Evolutionary conservation across 1,284 basidiomycete genomes (phyloP).

Genomic region (Baeospora myosura): DNA sequence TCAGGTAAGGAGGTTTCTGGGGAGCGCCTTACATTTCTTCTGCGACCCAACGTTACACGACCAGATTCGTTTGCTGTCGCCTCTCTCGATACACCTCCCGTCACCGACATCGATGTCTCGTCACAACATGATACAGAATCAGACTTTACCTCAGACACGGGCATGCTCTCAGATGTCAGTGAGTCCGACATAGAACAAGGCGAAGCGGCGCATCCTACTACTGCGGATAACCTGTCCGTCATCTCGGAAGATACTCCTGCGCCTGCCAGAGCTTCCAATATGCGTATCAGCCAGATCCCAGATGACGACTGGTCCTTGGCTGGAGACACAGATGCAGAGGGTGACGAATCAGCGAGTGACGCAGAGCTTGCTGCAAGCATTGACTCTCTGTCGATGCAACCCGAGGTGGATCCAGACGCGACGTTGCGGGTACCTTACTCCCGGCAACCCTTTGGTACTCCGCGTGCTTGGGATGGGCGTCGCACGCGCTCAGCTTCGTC

Average conservation of each 20-base stretch:
- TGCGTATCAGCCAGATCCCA: slow-evolving; percentile 9
- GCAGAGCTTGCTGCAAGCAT: slow-evolving; percentile 19
- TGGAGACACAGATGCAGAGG: slow-evolving; percentile 25
- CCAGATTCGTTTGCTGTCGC: slow-evolving; percentile 40
- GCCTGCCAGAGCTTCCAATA: neutral
- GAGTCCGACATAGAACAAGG: slow-evolving; percentile 40
- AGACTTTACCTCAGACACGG: slow-evolving; percentile 37
- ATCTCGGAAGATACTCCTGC: slow-evolving; percentile 26
- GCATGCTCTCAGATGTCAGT: slow-evolving; percentile 20
- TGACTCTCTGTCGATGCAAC: slow-evolving; percentile 16
- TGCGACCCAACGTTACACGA: slow-evolving; percentile 65
- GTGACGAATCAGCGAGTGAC: slow-evolving; percentile 28
- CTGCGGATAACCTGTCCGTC: slow-evolving; percentile 18
- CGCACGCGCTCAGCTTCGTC: slow-evolving; percentile 31
- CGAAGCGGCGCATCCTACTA: slow-evolving; percentile 12
- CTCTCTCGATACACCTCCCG: slow-evolving; percentile 60
- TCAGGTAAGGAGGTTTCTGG: slow-evolving; percentile 63
- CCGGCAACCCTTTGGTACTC: slow-evolving; percentile 8
- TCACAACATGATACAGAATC: slow-evolving; percentile 44
- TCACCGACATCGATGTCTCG: slow-evolving; percentile 58
- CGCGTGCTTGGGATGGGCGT: slow-evolving; percentile 4
- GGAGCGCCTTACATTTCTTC: slow-evolving; percentile 63
- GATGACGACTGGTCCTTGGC: slow-evolving; percentile 29
- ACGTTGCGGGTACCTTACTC: slow-evolving; percentile 12
- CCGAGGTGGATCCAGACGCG: slow-evolving; percentile 10